phyloP scores from a whole-genome alignment of 306 rosid species.

The Datisca glomerata region DNA sequence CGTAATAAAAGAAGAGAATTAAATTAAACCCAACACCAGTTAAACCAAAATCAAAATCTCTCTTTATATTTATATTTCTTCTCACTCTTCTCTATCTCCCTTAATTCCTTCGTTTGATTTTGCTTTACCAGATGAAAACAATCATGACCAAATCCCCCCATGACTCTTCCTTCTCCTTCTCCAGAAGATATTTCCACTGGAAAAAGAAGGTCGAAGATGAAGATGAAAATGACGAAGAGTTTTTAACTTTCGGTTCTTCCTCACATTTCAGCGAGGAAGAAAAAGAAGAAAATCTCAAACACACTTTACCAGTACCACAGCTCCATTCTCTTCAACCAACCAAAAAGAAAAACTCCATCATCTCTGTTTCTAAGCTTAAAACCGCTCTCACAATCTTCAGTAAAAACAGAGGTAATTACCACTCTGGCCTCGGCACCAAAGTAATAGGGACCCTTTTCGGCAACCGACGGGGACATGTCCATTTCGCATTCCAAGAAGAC shows the following conservation, averaged over 20 bases:
- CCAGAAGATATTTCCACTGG: slow-evolving; percentile 66
- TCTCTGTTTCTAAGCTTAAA: slow-evolving; percentile 35
- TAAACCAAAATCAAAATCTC: no score
- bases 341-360: slow-evolving; percentile 13
- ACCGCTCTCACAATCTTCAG: slow-evolving; percentile 33
- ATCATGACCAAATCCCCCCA: slow-evolving; percentile 61
- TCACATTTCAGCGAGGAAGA: slow-evolving; percentile 26
- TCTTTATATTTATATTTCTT: background rate
- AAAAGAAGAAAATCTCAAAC: slow-evolving; percentile 8
- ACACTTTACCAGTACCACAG: background rate
- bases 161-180: slow-evolving; percentile 80
- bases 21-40: background rate
- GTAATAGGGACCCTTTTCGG: slow-evolving; percentile 11
- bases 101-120: background rate
- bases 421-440: background rate
- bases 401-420: background rate
- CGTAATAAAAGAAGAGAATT: background rate
- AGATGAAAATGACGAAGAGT: slow-evolving; percentile 20
- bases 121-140: slow-evolving; percentile 28
- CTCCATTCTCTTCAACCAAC: no score
- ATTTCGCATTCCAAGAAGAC: slow-evolving; percentile 11
- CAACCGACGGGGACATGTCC: background rate
- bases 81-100: background rate
- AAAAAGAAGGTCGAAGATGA: slow-evolving; percentile 44
- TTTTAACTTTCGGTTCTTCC: slow-evolving; percentile 29